phyloP scores from a whole-genome alignment of 805 yeast genomes.

The Sugiyamaella smithiae region DNA sequence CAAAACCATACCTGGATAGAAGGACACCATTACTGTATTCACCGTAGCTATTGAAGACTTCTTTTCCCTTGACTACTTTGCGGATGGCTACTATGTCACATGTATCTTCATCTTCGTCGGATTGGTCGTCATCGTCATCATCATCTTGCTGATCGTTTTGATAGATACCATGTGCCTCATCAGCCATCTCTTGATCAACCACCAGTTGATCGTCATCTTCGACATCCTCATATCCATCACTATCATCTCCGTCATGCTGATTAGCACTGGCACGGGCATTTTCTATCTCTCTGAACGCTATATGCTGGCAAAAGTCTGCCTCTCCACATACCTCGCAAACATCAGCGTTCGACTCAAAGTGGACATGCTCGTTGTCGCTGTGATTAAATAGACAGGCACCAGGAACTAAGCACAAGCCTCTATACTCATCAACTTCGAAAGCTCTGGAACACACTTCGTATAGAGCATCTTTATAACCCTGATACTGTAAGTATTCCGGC shows the following conservation, averaged over 20 bases:
- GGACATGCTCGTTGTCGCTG: slow-evolving; percentile 56
- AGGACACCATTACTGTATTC: slow-evolving; percentile 62
- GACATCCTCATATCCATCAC: slow-evolving; percentile 21
- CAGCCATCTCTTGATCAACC: slow-evolving; percentile 13
- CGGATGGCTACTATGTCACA: slow-evolving; percentile 63
- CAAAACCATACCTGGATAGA: slow-evolving; percentile 77
- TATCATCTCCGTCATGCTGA: slow-evolving; percentile 11
- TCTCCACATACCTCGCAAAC: slow-evolving; percentile 55
- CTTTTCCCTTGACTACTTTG: slow-evolving; percentile 48
- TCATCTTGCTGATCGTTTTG: slow-evolving; percentile 16
- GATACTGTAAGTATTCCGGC: slow-evolving; percentile 18
- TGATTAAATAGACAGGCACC: slow-evolving; percentile 91
- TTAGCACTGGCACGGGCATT: slow-evolving; percentile 17
- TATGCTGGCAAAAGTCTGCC: slow-evolving; percentile 42
- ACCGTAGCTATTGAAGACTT: slow-evolving; percentile 83
- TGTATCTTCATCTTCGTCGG: slow-evolving; percentile 41
- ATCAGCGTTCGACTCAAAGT: slow-evolving; percentile 56
- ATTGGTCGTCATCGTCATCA: slow-evolving; percentile 25
- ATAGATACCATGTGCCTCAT: slow-evolving; percentile 19
- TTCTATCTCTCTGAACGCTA: slow-evolving; percentile 22
- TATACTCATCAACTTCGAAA: slow-evolving; percentile 73
- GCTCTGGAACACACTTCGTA: slow-evolving; percentile 71
- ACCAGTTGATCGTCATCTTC: slow-evolving; percentile 12
- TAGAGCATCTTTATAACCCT: slow-evolving; percentile 48
- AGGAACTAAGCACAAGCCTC: slow-evolving; percentile 77